These are phyloP conservation scores for Umbelopsis sp. DNA, from an alignment of 192 early-diverging fungal genomes.

Conservation along the genomic window DNA sequence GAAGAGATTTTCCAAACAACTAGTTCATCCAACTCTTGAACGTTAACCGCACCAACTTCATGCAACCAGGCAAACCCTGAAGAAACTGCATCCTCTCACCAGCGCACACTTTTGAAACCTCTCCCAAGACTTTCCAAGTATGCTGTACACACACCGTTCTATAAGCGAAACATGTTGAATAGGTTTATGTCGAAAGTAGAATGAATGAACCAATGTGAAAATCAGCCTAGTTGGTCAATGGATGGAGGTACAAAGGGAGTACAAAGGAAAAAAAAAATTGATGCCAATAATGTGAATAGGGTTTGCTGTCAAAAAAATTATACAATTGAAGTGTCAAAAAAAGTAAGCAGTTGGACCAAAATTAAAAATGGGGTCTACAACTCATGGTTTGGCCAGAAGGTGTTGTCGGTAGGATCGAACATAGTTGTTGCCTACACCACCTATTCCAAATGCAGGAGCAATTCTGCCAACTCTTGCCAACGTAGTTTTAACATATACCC, in stretches of 20 bases:
- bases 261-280: neutral
- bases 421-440: constrained; percentile 42
- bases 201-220: neutral
- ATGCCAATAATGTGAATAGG: constrained; percentile 12
- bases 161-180: neutral
- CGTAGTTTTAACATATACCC: constrained; percentile 41
- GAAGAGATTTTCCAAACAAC: too few relatives aligned
- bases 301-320: constrained; percentile 17
- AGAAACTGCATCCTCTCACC: too few relatives aligned
- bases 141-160: too few relatives aligned
- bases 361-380: neutral
- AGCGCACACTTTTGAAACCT: too few relatives aligned
- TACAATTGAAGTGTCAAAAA: neutral
- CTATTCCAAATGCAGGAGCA: constrained; percentile 48
- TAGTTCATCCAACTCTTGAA: too few relatives aligned
- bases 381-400: neutral
- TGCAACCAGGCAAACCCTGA: too few relatives aligned
- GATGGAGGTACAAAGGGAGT: neutral
- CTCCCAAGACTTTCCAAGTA: too few relatives aligned
- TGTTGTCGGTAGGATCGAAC: constrained; percentile 22
- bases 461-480: constrained; percentile 46
- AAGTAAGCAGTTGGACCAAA: neutral
- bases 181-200: constrained; percentile 1
- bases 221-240: neutral
- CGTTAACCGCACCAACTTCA: too few relatives aligned